Conservation (phyloP, 352 stramenopile genomes). For the Chrysophaeum taylorii region DNA sequence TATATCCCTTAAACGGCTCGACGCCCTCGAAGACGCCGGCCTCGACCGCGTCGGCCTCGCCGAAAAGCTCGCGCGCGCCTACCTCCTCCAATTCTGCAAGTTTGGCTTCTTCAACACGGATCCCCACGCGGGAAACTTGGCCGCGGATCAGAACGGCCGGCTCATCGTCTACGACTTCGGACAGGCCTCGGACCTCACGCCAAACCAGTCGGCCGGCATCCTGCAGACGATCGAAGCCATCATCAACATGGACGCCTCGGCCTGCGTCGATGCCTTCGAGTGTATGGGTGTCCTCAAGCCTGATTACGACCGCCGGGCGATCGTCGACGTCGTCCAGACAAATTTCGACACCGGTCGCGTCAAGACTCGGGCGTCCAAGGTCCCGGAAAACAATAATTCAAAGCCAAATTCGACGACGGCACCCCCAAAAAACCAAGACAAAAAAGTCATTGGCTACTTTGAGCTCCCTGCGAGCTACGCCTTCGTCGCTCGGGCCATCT, state of each 20-base stretch:
- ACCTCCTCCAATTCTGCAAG: constrained; percentile 84
- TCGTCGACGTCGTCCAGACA: no score
- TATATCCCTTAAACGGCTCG: constrained; percentile 80
- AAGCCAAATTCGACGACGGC: not conserved
- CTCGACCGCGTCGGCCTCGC: constrained; percentile 74
- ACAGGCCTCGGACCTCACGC: constrained; percentile 54
- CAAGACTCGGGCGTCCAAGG: not conserved
- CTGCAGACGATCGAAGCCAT: constrained; percentile 53
- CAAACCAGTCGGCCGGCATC: constrained; percentile 50
- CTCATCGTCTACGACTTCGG: constrained; percentile 75
- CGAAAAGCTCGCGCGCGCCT: constrained; percentile 72
- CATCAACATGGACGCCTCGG: constrained; percentile 47
- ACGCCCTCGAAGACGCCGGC: constrained; percentile 60
- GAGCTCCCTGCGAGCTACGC: constrained; percentile 51
- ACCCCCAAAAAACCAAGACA: constrained; percentile 21
- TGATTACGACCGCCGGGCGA: constrained; percentile 33
- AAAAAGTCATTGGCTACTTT: constrained; percentile 50
- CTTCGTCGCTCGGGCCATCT: constrained; percentile 49
- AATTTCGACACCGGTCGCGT: constrained; percentile 19
- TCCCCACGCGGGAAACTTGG: constrained; percentile 60
- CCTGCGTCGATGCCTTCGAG: constrained; percentile 48
- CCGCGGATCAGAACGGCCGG: constrained; percentile 37
- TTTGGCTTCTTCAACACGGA: constrained; percentile 92
- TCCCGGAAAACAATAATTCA: not conserved
- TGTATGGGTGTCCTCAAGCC: constrained; percentile 59